phyloP scores from a whole-genome alignment of 345 rosid genomes.

The Excoecaria cochinchinensis region DNA sequence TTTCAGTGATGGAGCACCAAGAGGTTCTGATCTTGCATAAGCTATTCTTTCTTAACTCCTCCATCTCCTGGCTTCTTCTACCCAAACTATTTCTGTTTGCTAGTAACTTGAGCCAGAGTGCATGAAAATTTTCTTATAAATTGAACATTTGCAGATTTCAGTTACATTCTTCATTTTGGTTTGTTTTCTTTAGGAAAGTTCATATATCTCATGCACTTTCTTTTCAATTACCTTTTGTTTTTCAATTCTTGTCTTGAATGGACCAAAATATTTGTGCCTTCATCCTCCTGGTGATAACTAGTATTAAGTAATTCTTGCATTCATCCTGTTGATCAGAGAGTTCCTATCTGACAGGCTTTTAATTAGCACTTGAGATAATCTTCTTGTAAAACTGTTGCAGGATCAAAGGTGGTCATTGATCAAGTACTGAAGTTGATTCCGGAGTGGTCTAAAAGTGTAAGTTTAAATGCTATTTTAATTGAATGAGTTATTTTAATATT shows the following conservation, averaged over 20 bases:
- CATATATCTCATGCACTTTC: neutral
- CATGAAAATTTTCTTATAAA: neutral
- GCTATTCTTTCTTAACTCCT: neutral
- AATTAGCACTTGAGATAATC: slow-evolving; percentile 22
- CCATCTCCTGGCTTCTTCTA: too few relatives aligned
- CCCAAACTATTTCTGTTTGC: neutral
- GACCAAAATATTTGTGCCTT: neutral
- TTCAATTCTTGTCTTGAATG: neutral
- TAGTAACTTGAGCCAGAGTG: neutral
- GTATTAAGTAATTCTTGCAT: neutral
- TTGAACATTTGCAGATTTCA: neutral
- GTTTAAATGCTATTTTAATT: slow-evolving; percentile 21
- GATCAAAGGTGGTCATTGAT: slow-evolving; percentile 53
- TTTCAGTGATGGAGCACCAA: neutral
- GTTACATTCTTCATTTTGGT: neutral
- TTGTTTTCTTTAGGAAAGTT: neutral
- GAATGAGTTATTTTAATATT: neutral
- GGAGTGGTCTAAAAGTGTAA: slow-evolving; percentile 85
- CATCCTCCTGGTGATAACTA: slow-evolving; percentile 6
- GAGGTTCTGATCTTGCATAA: slow-evolving; percentile 4
- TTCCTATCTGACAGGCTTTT: slow-evolving; percentile 7
- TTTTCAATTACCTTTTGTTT: neutral
- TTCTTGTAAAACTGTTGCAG: slow-evolving; percentile 40
- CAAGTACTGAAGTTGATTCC: slow-evolving; percentile 60
- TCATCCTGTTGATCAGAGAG: neutral